Conservation (phyloP, 805 yeast species). For the Suhomyces faveliae region DNA sequence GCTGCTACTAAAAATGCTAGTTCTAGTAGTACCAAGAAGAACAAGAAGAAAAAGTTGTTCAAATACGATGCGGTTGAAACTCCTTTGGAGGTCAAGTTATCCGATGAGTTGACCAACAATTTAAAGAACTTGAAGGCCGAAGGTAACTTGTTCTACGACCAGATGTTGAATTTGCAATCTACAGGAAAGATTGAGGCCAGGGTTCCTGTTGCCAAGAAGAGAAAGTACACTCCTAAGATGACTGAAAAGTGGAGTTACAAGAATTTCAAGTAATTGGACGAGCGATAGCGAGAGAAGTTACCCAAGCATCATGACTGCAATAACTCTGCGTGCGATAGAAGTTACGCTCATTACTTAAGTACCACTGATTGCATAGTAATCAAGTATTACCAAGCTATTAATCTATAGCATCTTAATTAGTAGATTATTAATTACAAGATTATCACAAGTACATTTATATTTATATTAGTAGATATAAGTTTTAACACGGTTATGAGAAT, state of each 20-base stretch:
- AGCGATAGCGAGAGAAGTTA: too few relatives aligned
- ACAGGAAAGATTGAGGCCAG: constrained; percentile 86
- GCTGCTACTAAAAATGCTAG: too few relatives aligned
- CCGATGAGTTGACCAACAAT: constrained; percentile 85
- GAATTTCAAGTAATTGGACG: constrained; percentile 78
- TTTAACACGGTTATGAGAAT: too few relatives aligned
- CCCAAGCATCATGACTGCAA: too few relatives aligned
- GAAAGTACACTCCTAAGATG: constrained; percentile 68
- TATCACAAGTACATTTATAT: background rate
- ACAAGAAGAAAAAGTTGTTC: constrained; percentile 36
- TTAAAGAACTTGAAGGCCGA: constrained; percentile 84
- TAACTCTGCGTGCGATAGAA: too few relatives aligned
- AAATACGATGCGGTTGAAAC: constrained; percentile 43
- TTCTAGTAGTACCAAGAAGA: constrained; percentile 25
- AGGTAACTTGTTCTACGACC: constrained; percentile 81
- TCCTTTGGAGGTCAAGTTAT: constrained; percentile 73
- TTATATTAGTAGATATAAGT: too few relatives aligned
- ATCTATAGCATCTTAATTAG: too few relatives aligned
- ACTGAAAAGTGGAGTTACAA: constrained; percentile 94
- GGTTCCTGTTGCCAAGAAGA: constrained; percentile 61
- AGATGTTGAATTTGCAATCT: constrained; percentile 77
- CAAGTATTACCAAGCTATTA: too few relatives aligned
- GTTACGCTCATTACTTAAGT: too few relatives aligned
- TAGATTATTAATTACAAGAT: background rate
- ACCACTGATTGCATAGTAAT: too few relatives aligned